A percentile compares a stretch with the other conserved stretches of the same genome.
Evolutionary conservation across 1,139 yeast species (phyloP).

Genomic region (Arxiozyma heterogenica): DNA sequence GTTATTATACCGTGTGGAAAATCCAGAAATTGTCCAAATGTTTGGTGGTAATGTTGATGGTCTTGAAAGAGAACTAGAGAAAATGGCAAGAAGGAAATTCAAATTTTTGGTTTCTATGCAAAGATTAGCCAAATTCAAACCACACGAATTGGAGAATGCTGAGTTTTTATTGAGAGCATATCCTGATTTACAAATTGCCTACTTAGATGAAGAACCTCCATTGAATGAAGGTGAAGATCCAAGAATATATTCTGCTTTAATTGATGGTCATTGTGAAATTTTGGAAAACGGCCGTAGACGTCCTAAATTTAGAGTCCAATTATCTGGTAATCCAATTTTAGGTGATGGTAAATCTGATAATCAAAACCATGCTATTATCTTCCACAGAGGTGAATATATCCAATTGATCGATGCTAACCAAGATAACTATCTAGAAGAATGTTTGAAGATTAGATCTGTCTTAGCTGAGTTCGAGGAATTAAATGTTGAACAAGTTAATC

Average conservation of each 20-base stretch:
- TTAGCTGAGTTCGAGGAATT: conserved; percentile 97
- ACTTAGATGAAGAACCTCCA: conserved; percentile 89
- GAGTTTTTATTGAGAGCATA: conserved; percentile 96
- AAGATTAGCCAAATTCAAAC: conserved; percentile 92
- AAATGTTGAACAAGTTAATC: conserved; percentile 75
- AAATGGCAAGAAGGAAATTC: conserved; percentile 99
- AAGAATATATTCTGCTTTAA: conserved; percentile 88
- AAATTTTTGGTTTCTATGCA: conserved; percentile 97
- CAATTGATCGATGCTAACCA: conserved; percentile 98
- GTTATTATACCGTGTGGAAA: conserved; percentile 94
- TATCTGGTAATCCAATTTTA: conserved; percentile 96
- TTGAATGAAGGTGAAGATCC: conserved; percentile 95
- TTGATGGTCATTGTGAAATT: conserved; percentile 97
- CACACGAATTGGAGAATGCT: conserved; percentile 96
- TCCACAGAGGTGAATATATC: conserved; percentile 97
- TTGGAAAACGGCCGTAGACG: conserved; percentile 98
- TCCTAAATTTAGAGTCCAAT: conserved; percentile 94
- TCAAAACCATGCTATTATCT: conserved; percentile 92
- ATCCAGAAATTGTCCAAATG: conserved; percentile 97
- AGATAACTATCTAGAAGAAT: conserved; percentile 96
- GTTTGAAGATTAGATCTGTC: conserved; percentile 94
- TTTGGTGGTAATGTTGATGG: conserved; percentile 97
- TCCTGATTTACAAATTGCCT: conserved; percentile 97
- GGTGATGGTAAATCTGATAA: conserved; percentile 99
- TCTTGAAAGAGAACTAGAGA: conserved; percentile 90